Base-by-base conservation (phyloP, 2,329 filamentous ascomycete genomes). In the Fusarium citri region DNA sequence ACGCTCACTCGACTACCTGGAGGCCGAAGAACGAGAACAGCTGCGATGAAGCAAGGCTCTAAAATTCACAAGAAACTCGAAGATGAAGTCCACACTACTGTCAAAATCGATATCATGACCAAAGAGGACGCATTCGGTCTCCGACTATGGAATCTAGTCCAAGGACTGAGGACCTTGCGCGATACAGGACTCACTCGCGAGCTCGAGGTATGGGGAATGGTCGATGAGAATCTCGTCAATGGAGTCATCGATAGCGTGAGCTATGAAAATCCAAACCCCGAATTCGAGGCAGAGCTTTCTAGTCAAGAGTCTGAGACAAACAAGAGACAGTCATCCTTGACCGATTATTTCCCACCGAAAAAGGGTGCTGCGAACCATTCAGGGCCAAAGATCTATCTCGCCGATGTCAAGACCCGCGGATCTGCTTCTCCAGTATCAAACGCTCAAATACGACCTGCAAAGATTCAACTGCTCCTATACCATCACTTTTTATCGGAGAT, bases 161-260 rank as follows among this genome's bases (percentile, higher is more conserved):
- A 97, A 76, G 94, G 94, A 0, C 76, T 98, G 51, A 88, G 92
- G 20, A 93, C 90, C 2, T 81, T 95, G 55, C 85, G 91, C 8
- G 87, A 92, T 15, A 90, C 85, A 3, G 92, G 93, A 6, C 82
- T 91, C 61, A 94, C 93, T 4, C 84, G 93, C 20, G 92, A 95
- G 79, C 78, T 95, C 26, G 91, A 94, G 74, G 86, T 98, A 6
- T 98, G 95, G 94, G 96, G 95, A 0, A 81, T 92, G 15, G 79
- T 98, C 3, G 90, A 96, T 60, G 94, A 91, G 2, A 88, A 97
- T 73, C 83, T 98, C 23, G 89, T 98, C 63, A 96, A 93, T 73
- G 96, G 96, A 2, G 83, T 98, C 51, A 97, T 99, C 68, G 96
- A 99, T 76, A 90, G 94, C 73, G 80, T 98, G 18, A 94, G 90